Evolutionary conservation across 495 filamentous ascomycete genomes (phyloP).

Genomic region (Tricharina praecox): DNA sequence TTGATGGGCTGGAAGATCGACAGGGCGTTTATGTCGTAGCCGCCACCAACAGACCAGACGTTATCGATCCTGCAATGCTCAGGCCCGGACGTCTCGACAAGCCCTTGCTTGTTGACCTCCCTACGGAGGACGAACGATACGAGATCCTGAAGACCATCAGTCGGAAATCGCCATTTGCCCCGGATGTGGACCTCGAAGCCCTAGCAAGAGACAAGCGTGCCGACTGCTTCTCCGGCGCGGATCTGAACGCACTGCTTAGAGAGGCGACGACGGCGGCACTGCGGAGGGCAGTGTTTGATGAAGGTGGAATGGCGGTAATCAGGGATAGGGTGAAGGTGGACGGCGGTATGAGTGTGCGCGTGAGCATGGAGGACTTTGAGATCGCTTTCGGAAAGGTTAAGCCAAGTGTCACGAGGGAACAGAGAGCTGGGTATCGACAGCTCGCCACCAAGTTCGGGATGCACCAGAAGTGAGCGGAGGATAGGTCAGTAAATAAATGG

Average conservation of each 20-base stretch:
- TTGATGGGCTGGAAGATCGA: constrained; percentile 70
- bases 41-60: constrained; percentile 87
- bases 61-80: constrained; percentile 91
- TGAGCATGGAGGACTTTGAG: constrained; percentile 61
- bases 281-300: constrained; percentile 16
- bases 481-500: no score
- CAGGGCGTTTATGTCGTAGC: constrained; percentile 86
- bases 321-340: constrained; percentile 20
- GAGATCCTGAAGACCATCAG: constrained; percentile 70
- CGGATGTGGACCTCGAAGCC: constrained; percentile 32
- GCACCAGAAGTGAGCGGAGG: constrained; percentile 14
- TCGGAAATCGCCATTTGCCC: constrained; percentile 39
- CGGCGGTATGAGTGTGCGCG: constrained; percentile 39
- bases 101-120: constrained; percentile 77
- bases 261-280: constrained; percentile 28
- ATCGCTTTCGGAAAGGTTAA: constrained; percentile 51
- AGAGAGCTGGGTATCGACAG: constrained; percentile 47
- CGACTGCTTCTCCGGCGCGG: constrained; percentile 78
- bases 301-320: constrained; percentile 12
- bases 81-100: constrained; percentile 82
- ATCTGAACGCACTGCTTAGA: constrained; percentile 60
- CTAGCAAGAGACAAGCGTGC: constrained; percentile 53
- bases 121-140: constrained; percentile 57
- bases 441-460: constrained; percentile 30
- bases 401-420: constrained; percentile 58